phyloP scores from a whole-genome alignment of 2,329 filamentous ascomycete species.

The Colletotrichum liriopes region DNA sequence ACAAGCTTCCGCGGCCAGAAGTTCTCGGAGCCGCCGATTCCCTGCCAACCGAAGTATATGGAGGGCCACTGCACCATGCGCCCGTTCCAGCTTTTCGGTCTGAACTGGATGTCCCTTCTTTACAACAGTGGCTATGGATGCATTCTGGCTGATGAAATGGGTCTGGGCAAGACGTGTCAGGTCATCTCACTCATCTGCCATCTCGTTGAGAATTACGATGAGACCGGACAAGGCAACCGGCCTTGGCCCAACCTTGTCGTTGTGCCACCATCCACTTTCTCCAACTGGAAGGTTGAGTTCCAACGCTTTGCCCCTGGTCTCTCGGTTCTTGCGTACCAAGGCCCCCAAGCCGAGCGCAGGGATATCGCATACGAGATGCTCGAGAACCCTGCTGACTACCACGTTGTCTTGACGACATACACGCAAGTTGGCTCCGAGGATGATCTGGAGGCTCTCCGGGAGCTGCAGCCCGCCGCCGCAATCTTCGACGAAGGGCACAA shows the following conservation, averaged over 20 bases:
- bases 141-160: constrained; percentile 98
- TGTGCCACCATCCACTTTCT: constrained; percentile 92
- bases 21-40: constrained; percentile 61
- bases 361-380: constrained; percentile 78
- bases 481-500: constrained; percentile 97
- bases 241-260: constrained; percentile 86
- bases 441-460: constrained; percentile 67
- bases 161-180: constrained; percentile 95
- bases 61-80: constrained; percentile 84
- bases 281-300: constrained; percentile 97
- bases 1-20: constrained; percentile 55
- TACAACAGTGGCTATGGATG: constrained; percentile 86
- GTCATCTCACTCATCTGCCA: constrained; percentile 94
- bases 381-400: constrained; percentile 75
- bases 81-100: constrained; percentile 92
- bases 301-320: constrained; percentile 86
- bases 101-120: constrained; percentile 94
- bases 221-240: constrained; percentile 52
- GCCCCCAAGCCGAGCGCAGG: constrained; percentile 76
- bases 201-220: constrained; percentile 76
- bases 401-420: constrained; percentile 74
- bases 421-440: constrained; percentile 69
- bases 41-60: constrained; percentile 83
- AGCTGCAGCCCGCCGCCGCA: constrained; percentile 66
- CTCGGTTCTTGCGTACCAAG: constrained; percentile 79